Evolutionary conservation across 192 early-diverging fungal species (phyloP).

Genomic region (Dimargaris verticillata): DNA sequence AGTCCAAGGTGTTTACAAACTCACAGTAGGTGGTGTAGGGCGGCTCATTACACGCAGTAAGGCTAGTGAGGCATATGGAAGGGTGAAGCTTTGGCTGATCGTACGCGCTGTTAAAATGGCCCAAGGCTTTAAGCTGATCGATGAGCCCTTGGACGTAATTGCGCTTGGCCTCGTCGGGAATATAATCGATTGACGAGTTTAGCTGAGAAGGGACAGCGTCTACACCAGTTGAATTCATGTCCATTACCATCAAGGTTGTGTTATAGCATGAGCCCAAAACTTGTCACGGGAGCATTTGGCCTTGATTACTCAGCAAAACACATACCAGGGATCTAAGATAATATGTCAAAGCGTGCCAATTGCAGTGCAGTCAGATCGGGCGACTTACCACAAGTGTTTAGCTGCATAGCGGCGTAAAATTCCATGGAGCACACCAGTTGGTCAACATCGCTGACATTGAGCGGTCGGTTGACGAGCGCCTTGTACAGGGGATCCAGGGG

Average conservation of each 20-base stretch:
- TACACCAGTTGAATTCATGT: background rate
- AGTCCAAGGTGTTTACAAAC: slow-evolving; percentile 7
- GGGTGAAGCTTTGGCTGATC: background rate
- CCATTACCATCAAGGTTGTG: background rate
- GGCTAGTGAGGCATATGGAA: background rate
- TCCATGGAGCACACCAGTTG: background rate
- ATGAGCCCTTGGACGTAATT: background rate
- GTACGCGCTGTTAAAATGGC: background rate
- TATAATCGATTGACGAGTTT: background rate
- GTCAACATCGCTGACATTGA: background rate
- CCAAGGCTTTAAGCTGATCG: background rate
- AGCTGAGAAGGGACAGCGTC: background rate
- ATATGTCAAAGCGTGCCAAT: background rate
- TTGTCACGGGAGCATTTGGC: background rate
- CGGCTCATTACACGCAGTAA: background rate
- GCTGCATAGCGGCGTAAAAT: background rate
- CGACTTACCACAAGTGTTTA: background rate
- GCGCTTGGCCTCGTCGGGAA: background rate
- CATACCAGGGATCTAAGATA: background rate
- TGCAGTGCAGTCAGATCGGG: background rate
- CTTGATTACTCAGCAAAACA: background rate
- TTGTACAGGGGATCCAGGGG: slow-evolving; percentile 1
- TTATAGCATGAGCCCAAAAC: background rate
- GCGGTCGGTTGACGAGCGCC: background rate
- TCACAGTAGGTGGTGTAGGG: slow-evolving; percentile 10